phyloP scores from a whole-genome alignment of 2,329 filamentous ascomycete genomes.

The Colletotrichum agaves region DNA sequence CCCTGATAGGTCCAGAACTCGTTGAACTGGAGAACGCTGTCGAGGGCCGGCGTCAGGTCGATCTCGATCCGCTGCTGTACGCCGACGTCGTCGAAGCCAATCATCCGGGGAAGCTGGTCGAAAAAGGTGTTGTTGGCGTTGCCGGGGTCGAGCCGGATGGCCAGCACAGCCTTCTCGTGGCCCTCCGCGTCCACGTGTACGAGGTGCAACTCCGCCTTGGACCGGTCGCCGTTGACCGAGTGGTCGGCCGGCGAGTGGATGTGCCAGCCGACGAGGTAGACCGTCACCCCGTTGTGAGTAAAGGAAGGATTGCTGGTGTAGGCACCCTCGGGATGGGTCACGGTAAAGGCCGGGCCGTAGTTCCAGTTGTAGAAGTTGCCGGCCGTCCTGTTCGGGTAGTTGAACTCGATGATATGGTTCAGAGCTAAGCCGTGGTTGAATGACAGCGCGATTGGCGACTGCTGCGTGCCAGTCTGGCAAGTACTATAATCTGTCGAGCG shows the following conservation, averaged over 20 bases:
- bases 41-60: constrained; percentile 47
- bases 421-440: constrained; percentile 52
- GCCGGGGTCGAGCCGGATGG: constrained; percentile 57
- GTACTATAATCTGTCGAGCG: constrained; percentile 38
- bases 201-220: constrained; percentile 59
- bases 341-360: constrained; percentile 57
- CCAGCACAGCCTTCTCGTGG: constrained; percentile 56
- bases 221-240: constrained; percentile 52
- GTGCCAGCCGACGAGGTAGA: constrained; percentile 62
- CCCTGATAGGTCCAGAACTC: constrained; percentile 62
- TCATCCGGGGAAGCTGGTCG: constrained; percentile 52
- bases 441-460: constrained; percentile 59
- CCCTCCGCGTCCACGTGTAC: constrained; percentile 57
- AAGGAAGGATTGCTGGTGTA: constrained; percentile 53
- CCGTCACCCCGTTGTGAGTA: constrained; percentile 56
- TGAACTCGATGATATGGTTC: constrained; percentile 53
- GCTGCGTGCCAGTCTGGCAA: constrained; percentile 62
- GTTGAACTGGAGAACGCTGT: constrained; percentile 50
- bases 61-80: constrained; percentile 38
- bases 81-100: constrained; percentile 50
- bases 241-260: constrained; percentile 63
- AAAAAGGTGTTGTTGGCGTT: constrained; percentile 52
- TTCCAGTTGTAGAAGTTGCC: constrained; percentile 61
- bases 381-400: constrained; percentile 48
- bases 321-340: constrained; percentile 48